These are phyloP conservation scores for Alternaria atra DNA, from an alignment of 2,329 filamentous ascomycete species.

Conservation along the genomic window DNA sequence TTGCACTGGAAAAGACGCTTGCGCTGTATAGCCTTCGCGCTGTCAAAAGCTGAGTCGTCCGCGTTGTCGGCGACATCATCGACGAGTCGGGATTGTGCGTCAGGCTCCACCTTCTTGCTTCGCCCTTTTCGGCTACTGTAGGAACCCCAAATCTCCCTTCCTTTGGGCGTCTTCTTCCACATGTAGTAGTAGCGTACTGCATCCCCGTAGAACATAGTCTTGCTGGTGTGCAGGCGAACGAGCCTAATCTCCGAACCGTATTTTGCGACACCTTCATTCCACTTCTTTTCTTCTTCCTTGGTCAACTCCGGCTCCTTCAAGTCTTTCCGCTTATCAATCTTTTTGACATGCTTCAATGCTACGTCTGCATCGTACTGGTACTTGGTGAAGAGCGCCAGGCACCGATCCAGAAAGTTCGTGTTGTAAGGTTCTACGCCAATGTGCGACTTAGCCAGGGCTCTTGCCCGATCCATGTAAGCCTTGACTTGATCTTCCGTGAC, in stretches of 20 bases:
- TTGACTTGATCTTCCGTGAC: slow-evolving; percentile 70
- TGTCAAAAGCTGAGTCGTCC: slow-evolving; percentile 96
- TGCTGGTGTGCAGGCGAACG: slow-evolving; percentile 81
- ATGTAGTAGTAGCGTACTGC: slow-evolving; percentile 95
- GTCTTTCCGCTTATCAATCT: slow-evolving; percentile 71
- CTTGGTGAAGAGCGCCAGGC: slow-evolving; percentile 75
- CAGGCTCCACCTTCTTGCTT: slow-evolving; percentile 72
- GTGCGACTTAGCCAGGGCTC: slow-evolving; percentile 65
- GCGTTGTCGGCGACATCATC: slow-evolving; percentile 92
- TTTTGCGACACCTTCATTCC: slow-evolving; percentile 89
- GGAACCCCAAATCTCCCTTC: slow-evolving; percentile 87
- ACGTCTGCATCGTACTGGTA: slow-evolving; percentile 75
- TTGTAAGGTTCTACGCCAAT: slow-evolving; percentile 78
- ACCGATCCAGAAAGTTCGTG: slow-evolving; percentile 89
- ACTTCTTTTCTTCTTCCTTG: slow-evolving; percentile 82
- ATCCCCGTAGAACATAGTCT: slow-evolving; percentile 78
- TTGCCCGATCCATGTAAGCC: slow-evolving; percentile 77
- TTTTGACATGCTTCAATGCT: slow-evolving; percentile 74
- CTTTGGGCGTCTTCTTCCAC: slow-evolving; percentile 94
- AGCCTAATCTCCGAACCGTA: slow-evolving; percentile 89
- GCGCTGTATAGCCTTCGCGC: slow-evolving; percentile 78
- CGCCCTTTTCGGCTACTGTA: slow-evolving; percentile 89
- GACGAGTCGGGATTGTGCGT: slow-evolving; percentile 75
- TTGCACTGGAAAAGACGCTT: slow-evolving; percentile 93
- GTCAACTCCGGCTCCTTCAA: slow-evolving; percentile 87